Evolutionary conservation across 1,139 yeast species (phyloP), one percentile per base, ranked within the genome.

Genomic region (Hyphopichia pseudoburtonii): DNA sequence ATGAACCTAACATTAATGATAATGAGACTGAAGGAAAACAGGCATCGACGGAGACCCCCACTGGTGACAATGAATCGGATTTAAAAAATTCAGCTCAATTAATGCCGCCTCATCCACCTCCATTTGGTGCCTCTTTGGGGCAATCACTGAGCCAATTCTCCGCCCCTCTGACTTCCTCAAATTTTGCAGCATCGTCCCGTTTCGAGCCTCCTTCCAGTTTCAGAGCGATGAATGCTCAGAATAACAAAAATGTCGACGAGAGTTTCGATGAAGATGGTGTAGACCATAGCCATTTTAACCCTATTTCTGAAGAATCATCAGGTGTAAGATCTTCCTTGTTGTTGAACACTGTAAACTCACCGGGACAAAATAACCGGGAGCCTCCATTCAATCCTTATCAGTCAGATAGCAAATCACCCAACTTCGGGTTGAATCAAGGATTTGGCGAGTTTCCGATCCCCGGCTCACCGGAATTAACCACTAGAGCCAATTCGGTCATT

Each of bases 361-460:
- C 32, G n/a, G 34, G 27, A 7, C 32, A 30, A 14, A 21, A 21
- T 21, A 21, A 7, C 9, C 7, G 10, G 28, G 54, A 52, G 16
- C 43, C 62, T 1, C 48, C 54, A 50, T 58, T 60, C 42, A 50
- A 59, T 32, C 64, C 69, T 2, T 63, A 57, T 40, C 64, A 60
- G 36, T 37, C 41, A 9, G 43, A 47, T 34, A 41, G 49, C 28
- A 36, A 34, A 28, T 40, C 50, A 21, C 42, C 53, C 4, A 56
- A 48, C 4, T 56, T 54, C 41, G 63, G 58, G 23, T 47, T 55
- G 9, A 63, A 51, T 34, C 47, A 50, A 32, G 56, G 64, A 4
- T 62, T 70, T 36, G 70, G 67, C 23, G 71, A 62, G 27, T 71
- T 70, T 47, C 70, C 77, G 3, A 70, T 71, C 19, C 77, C 77